Conservation (phyloP, 179 eudicot species). For the Dionaea muscipula region DNA sequence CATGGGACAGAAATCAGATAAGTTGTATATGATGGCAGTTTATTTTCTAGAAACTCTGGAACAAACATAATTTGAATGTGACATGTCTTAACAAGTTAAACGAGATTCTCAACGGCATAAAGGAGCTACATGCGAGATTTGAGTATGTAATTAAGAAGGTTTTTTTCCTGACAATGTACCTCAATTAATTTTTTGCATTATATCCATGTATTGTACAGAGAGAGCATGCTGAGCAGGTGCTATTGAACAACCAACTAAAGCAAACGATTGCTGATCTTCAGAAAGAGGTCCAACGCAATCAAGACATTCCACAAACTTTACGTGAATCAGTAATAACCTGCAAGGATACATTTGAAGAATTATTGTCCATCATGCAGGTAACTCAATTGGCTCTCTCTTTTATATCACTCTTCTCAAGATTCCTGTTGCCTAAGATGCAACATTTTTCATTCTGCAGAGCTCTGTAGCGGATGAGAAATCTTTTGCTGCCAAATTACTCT, state of each 20-base stretch:
- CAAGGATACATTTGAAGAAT: slow-evolving; percentile 46
- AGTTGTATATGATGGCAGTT: no score
- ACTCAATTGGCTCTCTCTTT: neutral
- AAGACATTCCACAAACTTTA: slow-evolving; percentile 44
- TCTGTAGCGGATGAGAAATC: slow-evolving; percentile 52
- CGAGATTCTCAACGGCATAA: no score
- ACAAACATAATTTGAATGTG: no score
- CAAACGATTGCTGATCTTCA: slow-evolving; percentile 45
- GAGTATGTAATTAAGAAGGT: no score
- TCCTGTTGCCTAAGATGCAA: neutral
- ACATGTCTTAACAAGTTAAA: no score
- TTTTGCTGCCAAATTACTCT: slow-evolving; percentile 41
- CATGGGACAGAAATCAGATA: no score
- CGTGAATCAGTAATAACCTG: slow-evolving; percentile 46
- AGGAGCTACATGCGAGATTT: no score
- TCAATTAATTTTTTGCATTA: neutral
- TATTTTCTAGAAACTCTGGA: no score
- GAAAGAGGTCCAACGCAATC: slow-evolving; percentile 38
- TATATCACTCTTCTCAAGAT: no score
- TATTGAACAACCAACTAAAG: slow-evolving; percentile 36
- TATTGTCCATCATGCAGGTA: slow-evolving; percentile 52
- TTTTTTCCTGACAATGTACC: no score
- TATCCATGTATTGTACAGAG: slow-evolving; percentile 17
- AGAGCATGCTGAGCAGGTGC: slow-evolving; percentile 36
- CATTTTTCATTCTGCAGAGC: slow-evolving; percentile 25